These are phyloP conservation scores for Solioccasus polychromus DNA, from an alignment of 768 basidiomycete species.

Conservation along the genomic window DNA sequence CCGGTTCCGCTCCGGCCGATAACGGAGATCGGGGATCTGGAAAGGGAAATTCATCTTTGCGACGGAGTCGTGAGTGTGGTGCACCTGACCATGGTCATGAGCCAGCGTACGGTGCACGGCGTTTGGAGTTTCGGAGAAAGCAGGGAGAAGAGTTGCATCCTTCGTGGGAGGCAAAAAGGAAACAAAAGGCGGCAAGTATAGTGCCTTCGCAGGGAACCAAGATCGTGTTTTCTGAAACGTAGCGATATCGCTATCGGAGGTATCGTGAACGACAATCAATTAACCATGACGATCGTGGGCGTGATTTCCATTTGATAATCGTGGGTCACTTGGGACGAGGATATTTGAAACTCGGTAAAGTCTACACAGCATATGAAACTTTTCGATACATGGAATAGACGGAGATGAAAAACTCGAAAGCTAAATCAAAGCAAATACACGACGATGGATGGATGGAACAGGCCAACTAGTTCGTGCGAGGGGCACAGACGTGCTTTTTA, in stretches of 20 bases:
- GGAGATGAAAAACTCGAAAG: background rate
- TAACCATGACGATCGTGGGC: constrained; percentile 1
- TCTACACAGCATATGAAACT: background rate
- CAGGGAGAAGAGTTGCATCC: constrained; percentile 59
- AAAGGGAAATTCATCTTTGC: constrained; percentile 8
- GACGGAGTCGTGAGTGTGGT: background rate
- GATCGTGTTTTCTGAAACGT: constrained; percentile 53
- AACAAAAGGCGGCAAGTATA: constrained; percentile 63
- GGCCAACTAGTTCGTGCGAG: constrained; percentile 10
- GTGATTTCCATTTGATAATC: background rate
- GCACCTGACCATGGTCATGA: background rate
- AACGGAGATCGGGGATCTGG: constrained; percentile 21
- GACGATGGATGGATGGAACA: background rate
- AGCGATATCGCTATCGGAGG: constrained; percentile 1
- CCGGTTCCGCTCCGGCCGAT: constrained; percentile 8
- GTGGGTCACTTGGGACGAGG: background rate
- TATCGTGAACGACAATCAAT: background rate
- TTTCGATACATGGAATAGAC: background rate
- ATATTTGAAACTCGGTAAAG: background rate
- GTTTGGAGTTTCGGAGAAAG: constrained; percentile 6
- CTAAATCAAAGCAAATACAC: constrained; percentile 1
- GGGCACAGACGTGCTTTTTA: constrained; percentile 48
- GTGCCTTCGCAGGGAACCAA: constrained; percentile 78
- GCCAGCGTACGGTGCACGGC: too few species aligned
- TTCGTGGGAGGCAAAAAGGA: constrained; percentile 94